Base-by-base conservation (phyloP, 139 green algal species). In the Coelastrella sp. region DNA sequence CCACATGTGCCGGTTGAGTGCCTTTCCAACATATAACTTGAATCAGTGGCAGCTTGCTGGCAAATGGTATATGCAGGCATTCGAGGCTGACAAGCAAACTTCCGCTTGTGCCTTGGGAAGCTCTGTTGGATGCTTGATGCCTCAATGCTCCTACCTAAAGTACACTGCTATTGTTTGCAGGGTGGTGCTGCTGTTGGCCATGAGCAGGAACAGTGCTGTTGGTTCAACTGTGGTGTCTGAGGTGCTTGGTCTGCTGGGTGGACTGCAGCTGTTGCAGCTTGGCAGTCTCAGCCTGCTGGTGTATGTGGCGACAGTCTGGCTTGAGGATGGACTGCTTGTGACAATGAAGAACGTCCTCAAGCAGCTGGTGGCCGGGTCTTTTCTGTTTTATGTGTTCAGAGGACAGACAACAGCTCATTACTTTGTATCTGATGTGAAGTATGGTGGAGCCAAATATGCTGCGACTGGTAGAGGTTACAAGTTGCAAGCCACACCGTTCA, bases 331-430 rank as follows among this genome's bases (percentile, higher is more conserved):
- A 11, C 38, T 82, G n/a, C 13, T 82, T 4, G 27, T 27, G 17
- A 50, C 74, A 21, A n/a, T 82, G 2, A 67, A 82, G 37, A 82
- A 82, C 19, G 74, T 69, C n/a, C 32, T 68, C 13, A 82, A 82
- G 51, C 74, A 82, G 74, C 13, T 68, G n/a, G 50, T 69, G 15
- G 74, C 74, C 5, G 77, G 77, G 21, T 84, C 77, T 13, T 9
- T 84, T 5, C 59, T 84, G 57, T 84, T 84, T 59, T 84, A 84
- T 38, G 38, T 84, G 9, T 84, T 84, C 53, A 32, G 77, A 45
- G 77, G 57, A 15, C 77, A 84, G 77, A 84, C 77, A 9, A 75
- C 57, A 7, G 59, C 57, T 21, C n/a, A 60, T 13, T 32, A 6
- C 3, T 84, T 84, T 50, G 53, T 25, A 9, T 25, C 5, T n/a